Evolutionary conservation across 768 basidiomycete genomes (phyloP).

Genomic region (Amanita polypyramis): DNA sequence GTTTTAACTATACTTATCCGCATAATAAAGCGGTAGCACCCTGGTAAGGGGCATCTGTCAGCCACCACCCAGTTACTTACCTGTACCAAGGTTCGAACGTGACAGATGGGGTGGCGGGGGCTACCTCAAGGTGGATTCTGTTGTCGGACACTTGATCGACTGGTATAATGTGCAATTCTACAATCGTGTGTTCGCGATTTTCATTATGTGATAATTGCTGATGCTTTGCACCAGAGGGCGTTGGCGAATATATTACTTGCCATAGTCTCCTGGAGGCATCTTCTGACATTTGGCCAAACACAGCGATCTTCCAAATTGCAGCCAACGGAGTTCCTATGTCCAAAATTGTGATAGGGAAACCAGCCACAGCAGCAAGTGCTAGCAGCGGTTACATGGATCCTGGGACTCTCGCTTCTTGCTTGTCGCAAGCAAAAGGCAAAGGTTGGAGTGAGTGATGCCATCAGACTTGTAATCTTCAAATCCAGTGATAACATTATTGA

Average conservation of each 20-base stretch:
- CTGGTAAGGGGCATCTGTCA: slow-evolving; percentile 18
- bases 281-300: slow-evolving; percentile 42
- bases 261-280: slow-evolving; percentile 26
- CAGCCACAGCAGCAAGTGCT: slow-evolving; percentile 40
- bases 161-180: slow-evolving; percentile 44
- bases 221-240: slow-evolving; percentile 35
- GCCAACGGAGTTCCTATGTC: slow-evolving; percentile 33
- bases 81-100: slow-evolving; percentile 29
- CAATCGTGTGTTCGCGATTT: slow-evolving; percentile 17
- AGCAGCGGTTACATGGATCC: slow-evolving; percentile 54
- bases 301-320: slow-evolving; percentile 50
- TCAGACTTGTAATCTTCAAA: neutral
- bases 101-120: slow-evolving; percentile 35
- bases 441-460: neutral
- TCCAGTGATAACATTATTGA: neutral
- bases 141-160: slow-evolving; percentile 50
- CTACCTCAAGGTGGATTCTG: slow-evolving; percentile 41
- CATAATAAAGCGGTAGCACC: slow-evolving; percentile 34
- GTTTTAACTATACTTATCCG: neutral
- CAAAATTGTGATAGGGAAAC: slow-evolving; percentile 60
- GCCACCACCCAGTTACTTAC: neutral
- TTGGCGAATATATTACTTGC: slow-evolving; percentile 56
- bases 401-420: slow-evolving; percentile 45
- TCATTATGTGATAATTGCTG: neutral
- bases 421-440: slow-evolving; percentile 35